phyloP scores from a whole-genome alignment of 2,329 filamentous ascomycete genomes.

The Penicillium freii region DNA sequence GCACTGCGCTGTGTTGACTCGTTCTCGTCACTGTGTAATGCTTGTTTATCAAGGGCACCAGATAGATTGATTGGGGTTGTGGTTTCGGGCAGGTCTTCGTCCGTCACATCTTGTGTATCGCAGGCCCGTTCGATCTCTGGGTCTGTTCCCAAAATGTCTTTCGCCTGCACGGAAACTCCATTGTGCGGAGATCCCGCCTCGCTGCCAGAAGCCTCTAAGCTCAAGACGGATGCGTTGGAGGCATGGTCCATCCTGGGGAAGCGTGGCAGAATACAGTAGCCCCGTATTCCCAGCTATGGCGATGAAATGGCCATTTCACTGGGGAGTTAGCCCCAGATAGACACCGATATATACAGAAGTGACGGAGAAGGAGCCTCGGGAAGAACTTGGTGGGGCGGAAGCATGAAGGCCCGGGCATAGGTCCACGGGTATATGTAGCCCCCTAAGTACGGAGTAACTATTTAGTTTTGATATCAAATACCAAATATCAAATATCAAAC shows the following conservation, averaged over 20 bases:
- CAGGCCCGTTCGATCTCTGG: neutral
- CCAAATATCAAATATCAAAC: neutral
- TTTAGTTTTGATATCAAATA: too few relatives aligned
- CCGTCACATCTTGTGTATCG: constrained; percentile 3
- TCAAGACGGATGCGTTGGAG: constrained; percentile 24
- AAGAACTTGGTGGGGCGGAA: constrained; percentile 1
- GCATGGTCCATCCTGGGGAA: constrained; percentile 34
- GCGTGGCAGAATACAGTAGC: constrained; percentile 2
- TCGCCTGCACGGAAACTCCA: constrained; percentile 9
- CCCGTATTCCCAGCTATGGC: constrained; percentile 2
- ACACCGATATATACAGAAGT: neutral
- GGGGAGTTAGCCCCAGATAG: neutral
- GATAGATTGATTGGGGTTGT: constrained; percentile 20
- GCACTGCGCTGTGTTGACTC: neutral
- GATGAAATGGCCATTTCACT: neutral
- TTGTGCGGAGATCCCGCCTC: constrained; percentile 14
- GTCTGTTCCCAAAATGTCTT: constrained; percentile 9
- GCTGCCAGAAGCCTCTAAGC: constrained; percentile 14
- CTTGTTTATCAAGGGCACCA: constrained; percentile 22
- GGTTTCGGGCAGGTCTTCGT: constrained; percentile 10
- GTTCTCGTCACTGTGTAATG: constrained; percentile 9
- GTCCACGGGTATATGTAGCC: neutral
- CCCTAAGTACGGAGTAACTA: too few relatives aligned
- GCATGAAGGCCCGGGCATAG: neutral
- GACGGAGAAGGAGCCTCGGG: neutral